Evolutionary conservation across 768 basidiomycete species (phyloP).

Genomic region (Lactarius akahatsu): DNA sequence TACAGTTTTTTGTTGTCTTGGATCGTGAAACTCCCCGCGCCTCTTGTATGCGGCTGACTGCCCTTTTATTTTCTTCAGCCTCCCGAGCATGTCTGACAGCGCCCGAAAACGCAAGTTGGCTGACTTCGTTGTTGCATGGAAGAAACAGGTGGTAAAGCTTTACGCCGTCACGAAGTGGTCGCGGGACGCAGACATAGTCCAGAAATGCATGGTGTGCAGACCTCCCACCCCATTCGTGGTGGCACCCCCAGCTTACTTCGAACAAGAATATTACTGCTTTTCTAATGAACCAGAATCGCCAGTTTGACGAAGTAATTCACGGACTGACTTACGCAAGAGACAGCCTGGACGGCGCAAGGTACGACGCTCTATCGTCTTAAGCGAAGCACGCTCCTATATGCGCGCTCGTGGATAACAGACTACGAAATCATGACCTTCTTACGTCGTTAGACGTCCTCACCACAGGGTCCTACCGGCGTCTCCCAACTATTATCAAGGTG

Average conservation of each 20-base stretch:
- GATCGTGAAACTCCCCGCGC: not conserved
- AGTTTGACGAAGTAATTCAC: slow-evolving; percentile 70
- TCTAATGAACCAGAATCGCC: slow-evolving; percentile 79
- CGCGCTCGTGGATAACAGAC: slow-evolving; percentile 42
- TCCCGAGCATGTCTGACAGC: slow-evolving; percentile 67
- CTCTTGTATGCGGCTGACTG: not conserved
- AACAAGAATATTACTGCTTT: slow-evolving; percentile 82
- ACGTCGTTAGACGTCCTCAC: slow-evolving; percentile 90
- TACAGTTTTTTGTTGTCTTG: slow-evolving; percentile 9
- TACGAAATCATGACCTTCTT: slow-evolving; percentile 90
- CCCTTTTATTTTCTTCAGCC: slow-evolving; percentile 35
- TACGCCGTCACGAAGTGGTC: slow-evolving; percentile 88
- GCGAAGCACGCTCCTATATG: not conserved
- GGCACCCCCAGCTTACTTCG: not conserved
- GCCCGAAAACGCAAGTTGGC: slow-evolving; percentile 79
- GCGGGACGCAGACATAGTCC: slow-evolving; percentile 76
- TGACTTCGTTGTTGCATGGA: slow-evolving; percentile 87
- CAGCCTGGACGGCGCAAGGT: slow-evolving; percentile 78
- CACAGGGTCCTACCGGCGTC: slow-evolving; percentile 78
- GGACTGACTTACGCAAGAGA: slow-evolving; percentile 66
- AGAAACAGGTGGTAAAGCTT: slow-evolving; percentile 87
- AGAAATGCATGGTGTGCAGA: slow-evolving; percentile 75
- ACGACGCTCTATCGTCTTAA: slow-evolving; percentile 26
- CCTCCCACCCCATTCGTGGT: not conserved
- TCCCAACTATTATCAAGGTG: slow-evolving; percentile 82